Base-by-base conservation (phyloP, 257 asterid genomes). In the Catharanthus roseus region DNA sequence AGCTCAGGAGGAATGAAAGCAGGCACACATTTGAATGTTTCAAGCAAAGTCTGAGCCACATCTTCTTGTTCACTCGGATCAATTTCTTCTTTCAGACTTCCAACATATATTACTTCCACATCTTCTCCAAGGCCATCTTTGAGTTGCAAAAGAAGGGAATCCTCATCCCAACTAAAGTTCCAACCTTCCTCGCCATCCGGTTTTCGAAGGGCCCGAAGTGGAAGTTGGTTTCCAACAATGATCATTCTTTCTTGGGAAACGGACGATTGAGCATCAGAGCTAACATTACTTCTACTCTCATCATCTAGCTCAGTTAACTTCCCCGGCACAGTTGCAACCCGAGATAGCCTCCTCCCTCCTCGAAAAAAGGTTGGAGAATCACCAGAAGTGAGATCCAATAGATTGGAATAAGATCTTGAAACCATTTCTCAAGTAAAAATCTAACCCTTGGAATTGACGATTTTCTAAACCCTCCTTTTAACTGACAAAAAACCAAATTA, bases 81-180 rank as follows among this genome's bases (percentile, higher is more conserved):
- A 29, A 91, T 82, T 61, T 85, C 89, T 82, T 89, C 96, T 81
- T 86, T 86, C 31, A 91, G 86, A 74, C 90, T 79, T 47, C 97
- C 97, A 2, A 91, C 88, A 41, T 89, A 91, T 38, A 91, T 76
- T 23, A 91, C 95, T 74, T 91, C 96, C 55, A 86, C 81, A 72
- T 91, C 97, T 73, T 91, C 96, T 24, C 95, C 92, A 2, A 87
- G 85, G 9, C 97, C 96, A 65, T 89, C 96, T 82, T 89, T 91
- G 29, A 91, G 92, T 68, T 91, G 97, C 68, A 87, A 74, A 13
- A 91, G 86, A 70, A 91, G 97, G 60, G 97, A 87, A 61, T 89
- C 97, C 68, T 87, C 96, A 11, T 91, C 97, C 97, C 96, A 91
- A 80, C 90, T 83, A 68, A 91, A 91, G 75, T 74, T 72, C 97